Conservation (phyloP, 257 asterid species). For the Oldenlandia corymbosa region DNA sequence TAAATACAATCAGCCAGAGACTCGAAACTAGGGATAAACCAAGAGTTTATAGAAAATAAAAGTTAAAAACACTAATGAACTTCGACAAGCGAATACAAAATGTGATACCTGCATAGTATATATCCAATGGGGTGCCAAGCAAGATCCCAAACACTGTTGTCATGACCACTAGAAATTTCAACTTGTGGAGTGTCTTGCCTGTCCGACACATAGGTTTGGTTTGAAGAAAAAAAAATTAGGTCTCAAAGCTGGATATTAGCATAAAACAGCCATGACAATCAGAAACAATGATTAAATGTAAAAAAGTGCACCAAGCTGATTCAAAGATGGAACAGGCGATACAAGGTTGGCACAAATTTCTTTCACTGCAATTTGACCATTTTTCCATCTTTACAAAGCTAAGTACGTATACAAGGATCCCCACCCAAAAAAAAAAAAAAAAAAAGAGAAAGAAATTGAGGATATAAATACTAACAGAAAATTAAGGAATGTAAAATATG, state of each 20-base stretch:
- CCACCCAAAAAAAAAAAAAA: too few species aligned
- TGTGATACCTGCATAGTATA: slow-evolving; percentile 79
- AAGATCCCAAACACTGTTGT: slow-evolving; percentile 94
- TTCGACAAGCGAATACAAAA: neutral
- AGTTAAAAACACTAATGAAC: neutral
- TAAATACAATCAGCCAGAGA: too few species aligned
- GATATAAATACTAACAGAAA: too few species aligned
- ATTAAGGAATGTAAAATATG: too few species aligned
- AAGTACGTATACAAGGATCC: too few species aligned
- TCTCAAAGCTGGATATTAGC: neutral
- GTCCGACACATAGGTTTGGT: slow-evolving; percentile 24
- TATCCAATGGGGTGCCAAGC: slow-evolving; percentile 99
- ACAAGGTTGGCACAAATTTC: too few species aligned
- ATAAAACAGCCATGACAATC: slow-evolving; percentile 1
- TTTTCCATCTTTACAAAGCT: too few species aligned
- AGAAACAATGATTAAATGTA: neutral
- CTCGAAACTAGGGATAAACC: too few species aligned
- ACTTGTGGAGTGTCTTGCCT: slow-evolving; percentile 97
- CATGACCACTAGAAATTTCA: slow-evolving; percentile 90
- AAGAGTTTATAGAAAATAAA: neutral
- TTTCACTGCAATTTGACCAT: too few species aligned
- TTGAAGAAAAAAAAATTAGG: slow-evolving; percentile 12
- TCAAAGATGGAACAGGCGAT: too few species aligned
- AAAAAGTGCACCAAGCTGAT: too few species aligned
- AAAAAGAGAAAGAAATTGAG: too few species aligned